Conservation (phyloP, 108 stramenopile genomes). For the Cyclotella choctawhatcheeana region DNA sequence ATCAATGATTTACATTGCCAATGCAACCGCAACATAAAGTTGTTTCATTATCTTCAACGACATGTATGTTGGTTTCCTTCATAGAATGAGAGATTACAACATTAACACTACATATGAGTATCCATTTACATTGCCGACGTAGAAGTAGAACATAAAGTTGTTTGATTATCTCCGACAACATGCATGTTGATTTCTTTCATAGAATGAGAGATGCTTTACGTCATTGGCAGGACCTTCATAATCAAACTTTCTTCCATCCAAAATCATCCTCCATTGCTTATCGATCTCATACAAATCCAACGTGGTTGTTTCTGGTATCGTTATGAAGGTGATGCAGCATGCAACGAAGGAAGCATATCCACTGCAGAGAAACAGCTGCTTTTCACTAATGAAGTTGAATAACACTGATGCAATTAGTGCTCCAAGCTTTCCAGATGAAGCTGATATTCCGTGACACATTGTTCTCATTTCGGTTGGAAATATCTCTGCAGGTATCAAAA, state of each 20-base stretch:
- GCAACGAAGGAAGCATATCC: conserved; percentile 65
- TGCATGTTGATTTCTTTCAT: conserved; percentile 55
- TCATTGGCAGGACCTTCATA: conserved; percentile 66
- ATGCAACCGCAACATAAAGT: not conserved
- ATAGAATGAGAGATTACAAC: not conserved
- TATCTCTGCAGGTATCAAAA: conserved; percentile 65
- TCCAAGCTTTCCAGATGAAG: conserved; percentile 72
- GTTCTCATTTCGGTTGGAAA: conserved; percentile 73
- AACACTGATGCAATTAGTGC: conserved; percentile 74
- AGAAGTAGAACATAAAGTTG: not conserved
- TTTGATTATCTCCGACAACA: conserved; percentile 16
- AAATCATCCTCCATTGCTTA: conserved; percentile 61
- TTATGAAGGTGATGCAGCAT: conserved; percentile 55
- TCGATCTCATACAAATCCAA: conserved; percentile 71
- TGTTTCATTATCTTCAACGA: not conserved
- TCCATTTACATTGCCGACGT: not conserved
- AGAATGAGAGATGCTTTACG: conserved; percentile 60
- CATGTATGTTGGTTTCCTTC: too few species aligned
- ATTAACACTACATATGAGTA: not conserved
- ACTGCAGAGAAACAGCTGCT: conserved; percentile 59
- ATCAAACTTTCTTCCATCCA: conserved; percentile 38
- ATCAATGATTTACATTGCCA: too few species aligned
- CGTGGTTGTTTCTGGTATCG: conserved; percentile 69
- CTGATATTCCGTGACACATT: conserved; percentile 75
- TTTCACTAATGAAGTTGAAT: conserved; percentile 56